phyloP scores from a whole-genome alignment of 495 filamentous ascomycete species.

The Annulohypoxylon maeteangense region DNA sequence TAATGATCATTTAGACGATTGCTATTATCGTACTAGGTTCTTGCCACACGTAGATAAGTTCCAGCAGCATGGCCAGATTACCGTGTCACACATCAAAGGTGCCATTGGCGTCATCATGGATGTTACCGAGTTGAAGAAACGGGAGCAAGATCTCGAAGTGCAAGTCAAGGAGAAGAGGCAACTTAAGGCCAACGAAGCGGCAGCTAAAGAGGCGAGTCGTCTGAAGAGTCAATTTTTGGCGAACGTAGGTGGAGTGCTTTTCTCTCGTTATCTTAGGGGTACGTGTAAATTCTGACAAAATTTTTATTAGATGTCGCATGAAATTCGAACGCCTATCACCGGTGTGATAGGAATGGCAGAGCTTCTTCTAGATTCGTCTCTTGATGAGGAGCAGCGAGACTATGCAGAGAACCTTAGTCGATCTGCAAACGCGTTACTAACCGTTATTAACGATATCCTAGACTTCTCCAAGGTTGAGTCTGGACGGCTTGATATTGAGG shows the following conservation, averaged over 20 bases:
- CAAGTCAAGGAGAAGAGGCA: constrained; percentile 71
- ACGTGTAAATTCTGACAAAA: constrained; percentile 5
- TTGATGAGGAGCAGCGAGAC: constrained; percentile 76
- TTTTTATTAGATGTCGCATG: constrained; percentile 77
- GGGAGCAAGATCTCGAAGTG: constrained; percentile 64
- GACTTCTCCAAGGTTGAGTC: constrained; percentile 91
- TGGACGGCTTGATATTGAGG: constrained; percentile 76
- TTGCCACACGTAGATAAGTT: constrained; percentile 66
- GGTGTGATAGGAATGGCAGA: constrained; percentile 82
- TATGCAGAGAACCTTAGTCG: constrained; percentile 81
- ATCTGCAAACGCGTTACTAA: constrained; percentile 82
- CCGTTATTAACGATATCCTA: constrained; percentile 89
- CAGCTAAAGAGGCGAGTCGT: constrained; percentile 73
- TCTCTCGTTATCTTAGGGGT: neutral
- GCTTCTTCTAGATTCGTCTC: constrained; percentile 71
- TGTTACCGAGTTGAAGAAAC: constrained; percentile 70
- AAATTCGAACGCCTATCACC: constrained; percentile 77
- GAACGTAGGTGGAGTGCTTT: constrained; percentile 52
- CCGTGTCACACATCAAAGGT: constrained; percentile 64
- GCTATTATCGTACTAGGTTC: constrained; percentile 73
- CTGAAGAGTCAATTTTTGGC: constrained; percentile 77
- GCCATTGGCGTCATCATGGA: constrained; percentile 77
- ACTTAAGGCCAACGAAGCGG: constrained; percentile 71
- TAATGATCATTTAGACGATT: constrained; percentile 51
- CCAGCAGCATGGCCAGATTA: constrained; percentile 55